Percentiles rank a stretch among this genome's conserved stretches.
phyloP scores from a whole-genome alignment of 495 filamentous ascomycete species.

The Astrocystis sublimbata region DNA sequence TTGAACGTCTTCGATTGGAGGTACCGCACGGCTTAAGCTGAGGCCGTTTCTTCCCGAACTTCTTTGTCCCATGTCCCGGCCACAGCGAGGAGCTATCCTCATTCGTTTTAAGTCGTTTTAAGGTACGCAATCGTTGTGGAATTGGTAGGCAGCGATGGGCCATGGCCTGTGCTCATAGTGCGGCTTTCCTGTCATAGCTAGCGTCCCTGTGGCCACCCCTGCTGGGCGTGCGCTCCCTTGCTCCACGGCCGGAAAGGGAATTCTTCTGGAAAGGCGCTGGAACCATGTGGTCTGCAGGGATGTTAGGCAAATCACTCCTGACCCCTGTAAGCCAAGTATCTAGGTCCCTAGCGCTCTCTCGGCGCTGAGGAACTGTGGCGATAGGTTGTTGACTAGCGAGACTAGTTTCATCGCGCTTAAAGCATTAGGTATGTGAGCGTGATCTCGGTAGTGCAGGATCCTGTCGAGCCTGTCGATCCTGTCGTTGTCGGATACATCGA shows the following conservation, averaged over 20 bases:
- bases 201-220: no score
- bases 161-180: neutral
- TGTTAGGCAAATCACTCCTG: neutral
- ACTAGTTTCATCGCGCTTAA: no score
- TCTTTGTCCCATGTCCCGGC: neutral
- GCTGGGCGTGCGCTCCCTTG: no score
- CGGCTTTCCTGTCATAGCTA: neutral
- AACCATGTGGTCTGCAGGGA: slow-evolving; percentile 16
- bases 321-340: neutral
- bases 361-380: neutral
- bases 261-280: slow-evolving; percentile 19
- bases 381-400: no score
- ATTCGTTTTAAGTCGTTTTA: neutral
- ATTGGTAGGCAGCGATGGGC: neutral
- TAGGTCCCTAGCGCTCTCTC: neutral
- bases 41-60: slow-evolving; percentile 7
- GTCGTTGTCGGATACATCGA: neutral
- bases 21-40: neutral
- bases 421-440: neutral
- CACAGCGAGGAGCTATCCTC: neutral
- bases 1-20: neutral
- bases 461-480: no score
- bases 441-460: neutral
- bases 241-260: neutral
- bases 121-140: neutral